Evolutionary conservation across 176 grass and related monocot species (phyloP), one percentile per base, ranked within the genome.

Genomic region (Carex cristatella): DNA sequence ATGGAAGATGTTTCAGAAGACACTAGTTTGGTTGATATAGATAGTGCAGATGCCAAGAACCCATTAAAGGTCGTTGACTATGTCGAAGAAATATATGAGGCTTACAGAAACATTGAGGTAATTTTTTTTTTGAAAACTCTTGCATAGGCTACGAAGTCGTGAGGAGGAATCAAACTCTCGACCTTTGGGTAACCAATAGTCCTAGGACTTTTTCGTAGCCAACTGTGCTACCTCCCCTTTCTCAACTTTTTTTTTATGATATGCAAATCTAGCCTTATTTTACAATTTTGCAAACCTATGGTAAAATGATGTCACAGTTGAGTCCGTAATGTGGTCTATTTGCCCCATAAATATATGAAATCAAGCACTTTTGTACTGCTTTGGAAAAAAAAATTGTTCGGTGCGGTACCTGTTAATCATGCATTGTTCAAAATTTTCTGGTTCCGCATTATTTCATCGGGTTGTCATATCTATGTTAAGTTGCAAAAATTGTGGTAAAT

Each of bases 51-150:
- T 73, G 80, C 53, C 0, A 83, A 87, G 46, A 87, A 98, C 60
- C 96, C 93, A 7, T 89, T 95, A 72, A 88, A 88, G 6, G 91
- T 65, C 32, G 83, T 73, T 11, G 93, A 95, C 54, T 99, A 99
- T 16, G 93, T 95, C 33, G 83, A 95, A 23, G 93, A 92, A 32
- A 86, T 95, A 46, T 95, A 92, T 83, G 89, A 49, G 7, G 89
- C 90, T 74, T 95, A 99, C 78, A 79, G 81, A 87, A 68, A 92
- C 61, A 90, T 84, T 48, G 96, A 99, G 93, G 96, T 99, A 79
- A 78, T 8, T 81, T 40, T 40, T 40, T 46, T 40, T 40, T 40
- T 40, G 38, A 40, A 40, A 38, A 38, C 37, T 0, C 38, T 40
- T 4, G 38, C 38, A 40, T 0, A 40, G 38, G 0, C 38, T 40